These are phyloP conservation scores for Termitomyces sp. DNA, from an alignment of 768 basidiomycete species.

Conservation along the genomic window DNA sequence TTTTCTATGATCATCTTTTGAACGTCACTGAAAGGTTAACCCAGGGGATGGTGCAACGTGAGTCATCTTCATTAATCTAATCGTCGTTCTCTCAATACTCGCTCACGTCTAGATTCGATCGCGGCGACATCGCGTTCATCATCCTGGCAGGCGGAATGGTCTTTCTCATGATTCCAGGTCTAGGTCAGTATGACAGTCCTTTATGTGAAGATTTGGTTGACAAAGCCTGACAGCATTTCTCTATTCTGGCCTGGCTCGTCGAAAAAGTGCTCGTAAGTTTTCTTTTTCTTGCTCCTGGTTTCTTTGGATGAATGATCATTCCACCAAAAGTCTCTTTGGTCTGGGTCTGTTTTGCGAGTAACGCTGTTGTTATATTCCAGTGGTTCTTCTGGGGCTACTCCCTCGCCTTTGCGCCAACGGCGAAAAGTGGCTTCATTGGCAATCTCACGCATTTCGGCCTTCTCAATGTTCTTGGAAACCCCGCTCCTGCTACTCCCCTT, in stretches of 20 bases:
- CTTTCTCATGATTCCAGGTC: slow-evolving; percentile 72
- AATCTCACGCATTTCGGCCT: slow-evolving; percentile 79
- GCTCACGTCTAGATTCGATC: slow-evolving; percentile 45
- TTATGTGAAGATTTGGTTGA: neutral
- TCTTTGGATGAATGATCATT: slow-evolving; percentile 1
- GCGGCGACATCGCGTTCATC: slow-evolving; percentile 69
- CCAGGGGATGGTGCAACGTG: slow-evolving; percentile 15
- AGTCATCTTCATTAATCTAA: neutral
- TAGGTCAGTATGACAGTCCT: slow-evolving; percentile 34
- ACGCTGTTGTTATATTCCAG: slow-evolving; percentile 72
- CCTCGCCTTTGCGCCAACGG: slow-evolving; percentile 75
- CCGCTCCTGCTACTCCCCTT: slow-evolving; percentile 74
- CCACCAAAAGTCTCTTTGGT: slow-evolving; percentile 51
- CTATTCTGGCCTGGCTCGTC: slow-evolving; percentile 65
- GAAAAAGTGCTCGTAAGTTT: slow-evolving; percentile 52
- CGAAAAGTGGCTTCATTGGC: slow-evolving; percentile 72
- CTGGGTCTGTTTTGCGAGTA: slow-evolving; percentile 68
- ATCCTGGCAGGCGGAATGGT: slow-evolving; percentile 66
- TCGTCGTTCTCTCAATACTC: neutral
- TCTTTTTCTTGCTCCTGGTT: neutral
- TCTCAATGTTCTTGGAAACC: slow-evolving; percentile 59
- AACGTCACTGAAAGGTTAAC: neutral
- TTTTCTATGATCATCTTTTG: neutral
- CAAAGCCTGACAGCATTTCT: slow-evolving; percentile 49
- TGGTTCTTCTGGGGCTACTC: slow-evolving; percentile 74